Conservation (phyloP, 768 basidiomycete species). For the Leccinum uliginosum region DNA sequence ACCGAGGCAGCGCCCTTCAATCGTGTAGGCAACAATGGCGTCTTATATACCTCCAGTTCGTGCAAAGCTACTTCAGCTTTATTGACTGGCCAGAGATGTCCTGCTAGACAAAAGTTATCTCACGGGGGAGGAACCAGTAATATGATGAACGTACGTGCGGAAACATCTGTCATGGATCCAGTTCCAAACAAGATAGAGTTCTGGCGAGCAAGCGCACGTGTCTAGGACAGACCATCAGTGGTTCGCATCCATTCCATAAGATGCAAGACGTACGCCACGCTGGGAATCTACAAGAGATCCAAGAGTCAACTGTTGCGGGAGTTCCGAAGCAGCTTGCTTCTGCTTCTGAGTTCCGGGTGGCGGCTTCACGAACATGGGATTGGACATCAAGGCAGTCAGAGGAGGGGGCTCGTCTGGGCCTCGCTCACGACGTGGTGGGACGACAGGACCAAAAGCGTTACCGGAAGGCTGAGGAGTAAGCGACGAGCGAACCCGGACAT, state of each 20-base stretch:
- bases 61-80: conserved; percentile 66
- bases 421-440: conserved; percentile 38
- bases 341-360: conserved; percentile 36
- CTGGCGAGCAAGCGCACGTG: conserved; percentile 48
- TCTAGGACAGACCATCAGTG: conserved; percentile 29
- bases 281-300: conserved; percentile 57
- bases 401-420: conserved; percentile 70
- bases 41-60: conserved; percentile 75
- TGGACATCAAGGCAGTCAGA: conserved; percentile 52
- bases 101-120: conserved; percentile 21
- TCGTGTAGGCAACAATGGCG: conserved; percentile 68
- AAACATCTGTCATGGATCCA: conserved; percentile 31
- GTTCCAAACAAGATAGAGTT: conserved; percentile 49
- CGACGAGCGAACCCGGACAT: conserved; percentile 56
- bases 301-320: conserved; percentile 42
- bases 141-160: conserved; percentile 27
- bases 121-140: conserved; percentile 3
- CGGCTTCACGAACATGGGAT: conserved; percentile 67
- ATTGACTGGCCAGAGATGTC: conserved; percentile 35
- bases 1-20: conserved; percentile 37
- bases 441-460: conserved; percentile 38
- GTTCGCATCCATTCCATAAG: not conserved
- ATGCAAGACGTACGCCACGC: conserved; percentile 43
- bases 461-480: conserved; percentile 64
- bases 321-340: conserved; percentile 17